Conservation (phyloP, 1,139 yeast genomes). For the Saccharomyces hybrid region DNA sequence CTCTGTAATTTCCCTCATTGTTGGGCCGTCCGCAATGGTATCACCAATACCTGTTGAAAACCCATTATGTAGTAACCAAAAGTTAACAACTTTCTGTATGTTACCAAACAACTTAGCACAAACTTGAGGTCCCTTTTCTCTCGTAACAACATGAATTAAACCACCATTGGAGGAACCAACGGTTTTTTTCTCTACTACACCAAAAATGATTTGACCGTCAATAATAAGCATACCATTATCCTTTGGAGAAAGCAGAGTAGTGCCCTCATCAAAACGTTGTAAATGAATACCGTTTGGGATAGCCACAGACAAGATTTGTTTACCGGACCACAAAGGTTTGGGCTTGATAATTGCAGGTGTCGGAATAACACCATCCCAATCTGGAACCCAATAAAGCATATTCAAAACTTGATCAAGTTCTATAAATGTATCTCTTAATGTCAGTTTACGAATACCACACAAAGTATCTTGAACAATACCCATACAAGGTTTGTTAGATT, state of each 20-base stretch:
- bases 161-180: conserved; percentile 99
- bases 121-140: conserved; percentile 90
- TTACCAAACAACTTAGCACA: conserved; percentile 91
- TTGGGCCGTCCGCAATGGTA: conserved; percentile 95
- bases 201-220: conserved; percentile 91
- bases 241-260: conserved; percentile 74
- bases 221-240: conserved; percentile 90
- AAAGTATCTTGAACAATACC: conserved; percentile 98
- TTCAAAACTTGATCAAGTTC: conserved; percentile 95
- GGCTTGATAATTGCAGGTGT: conserved; percentile 93
- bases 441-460: conserved; percentile 95
- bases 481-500: conserved; percentile 98
- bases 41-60: conserved; percentile 99
- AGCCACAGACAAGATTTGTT: conserved; percentile 85
- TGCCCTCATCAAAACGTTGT: conserved; percentile 87
- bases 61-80: conserved; percentile 93
- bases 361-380: conserved; percentile 99
- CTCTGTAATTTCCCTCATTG: conserved; percentile 88
- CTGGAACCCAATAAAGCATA: conserved; percentile 94
- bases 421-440: conserved; percentile 79
- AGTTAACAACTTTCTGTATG: conserved; percentile 90
- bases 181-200: conserved; percentile 95
- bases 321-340: conserved; percentile 96
- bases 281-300: conserved; percentile 94
- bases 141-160: conserved; percentile 89